Evolutionary conservation across 345 rosid genomes (phyloP), one percentile per base, ranked within the genome.

Genomic region (Populus euphratica): DNA sequence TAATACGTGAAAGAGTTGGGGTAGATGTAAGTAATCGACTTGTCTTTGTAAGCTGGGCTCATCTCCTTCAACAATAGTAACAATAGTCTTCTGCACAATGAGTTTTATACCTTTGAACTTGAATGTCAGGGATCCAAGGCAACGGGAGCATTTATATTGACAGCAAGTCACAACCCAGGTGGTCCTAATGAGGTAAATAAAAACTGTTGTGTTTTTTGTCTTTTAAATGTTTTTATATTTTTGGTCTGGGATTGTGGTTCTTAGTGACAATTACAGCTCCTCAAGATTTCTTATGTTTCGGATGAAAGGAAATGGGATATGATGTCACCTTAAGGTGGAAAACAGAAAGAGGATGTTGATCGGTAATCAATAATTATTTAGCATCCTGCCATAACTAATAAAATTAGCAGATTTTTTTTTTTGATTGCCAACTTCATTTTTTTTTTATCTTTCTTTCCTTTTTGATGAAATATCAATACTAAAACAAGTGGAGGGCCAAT

Each of bases 131-230:
- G 96, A 78, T 88, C 98, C 39, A 96, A 88, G 86, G 92, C 99
- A 81, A 88, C 93, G 0, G 99, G 99, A 73, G 93, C 88, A 76
- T 96, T 96, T 85, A 96, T 96, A 76, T 87, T 96, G 90, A 96
- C 99, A 21, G 99, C 99, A 73, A 96, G 99, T 84, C 99, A 96
- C 85, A 96, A 96, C 80, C 98, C 99, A 63, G 99, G 99, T 78
- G 99, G 99, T 79, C 99, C 99, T 59, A 76, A 85, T 87, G 99
- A 96, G 98, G 99, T 95, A 31, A 1, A 70, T 56, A 39, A 21
- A 68, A 41, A 25, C 38, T 54, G 31, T 6, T 73, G 11, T 81
- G 23, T 64, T 29, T 61, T 29, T 65, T 73, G 0, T 25, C 27
- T 25, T 25, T 73, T 5, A 29, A 33, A 2, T 44, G 3, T 47